phyloP scores from a whole-genome alignment of 208 protist species.

The Trypanosoma platydactyli region DNA sequence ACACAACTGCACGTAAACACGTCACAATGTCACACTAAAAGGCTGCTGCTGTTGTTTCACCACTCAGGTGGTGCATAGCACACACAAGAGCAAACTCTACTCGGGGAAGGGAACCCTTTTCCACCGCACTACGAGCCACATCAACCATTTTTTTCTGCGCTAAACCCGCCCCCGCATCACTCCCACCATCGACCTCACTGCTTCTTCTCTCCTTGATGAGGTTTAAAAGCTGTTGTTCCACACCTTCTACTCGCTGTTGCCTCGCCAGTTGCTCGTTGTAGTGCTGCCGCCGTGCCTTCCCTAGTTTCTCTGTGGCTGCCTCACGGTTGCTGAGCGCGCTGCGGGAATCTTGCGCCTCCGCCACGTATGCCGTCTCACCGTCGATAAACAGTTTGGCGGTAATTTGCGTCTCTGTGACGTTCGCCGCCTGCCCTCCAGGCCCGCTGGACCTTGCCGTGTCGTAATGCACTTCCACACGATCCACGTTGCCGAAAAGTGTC shows the following conservation, averaged over 20 bases:
- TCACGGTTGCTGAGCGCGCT: slow-evolving; percentile 82
- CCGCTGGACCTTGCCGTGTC: slow-evolving; percentile 82
- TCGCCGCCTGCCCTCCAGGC: slow-evolving; percentile 86
- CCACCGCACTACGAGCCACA: slow-evolving; percentile 28
- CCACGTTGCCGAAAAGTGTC: slow-evolving; percentile 47
- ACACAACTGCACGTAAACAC: background rate
- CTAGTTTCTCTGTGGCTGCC: slow-evolving; percentile 66
- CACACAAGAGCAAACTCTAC: slow-evolving; percentile 26
- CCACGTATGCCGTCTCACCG: slow-evolving; percentile 57
- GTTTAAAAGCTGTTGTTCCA: slow-evolving; percentile 37
- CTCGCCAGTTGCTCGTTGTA: slow-evolving; percentile 73
- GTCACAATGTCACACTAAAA: background rate
- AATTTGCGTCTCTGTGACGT: slow-evolving; percentile 88
- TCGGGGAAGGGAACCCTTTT: background rate
- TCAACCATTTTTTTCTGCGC: slow-evolving; percentile 33
- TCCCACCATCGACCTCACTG: background rate
- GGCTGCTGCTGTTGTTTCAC: background rate
- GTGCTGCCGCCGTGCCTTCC: slow-evolving; percentile 45
- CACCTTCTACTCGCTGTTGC: slow-evolving; percentile 45
- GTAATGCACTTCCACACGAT: slow-evolving; percentile 52
- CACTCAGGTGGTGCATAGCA: slow-evolving; percentile 19
- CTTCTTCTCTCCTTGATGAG: slow-evolving; percentile 13
- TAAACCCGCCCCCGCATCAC: slow-evolving; percentile 25
- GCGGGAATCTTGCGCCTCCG: slow-evolving; percentile 86
- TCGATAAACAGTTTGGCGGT: slow-evolving; percentile 82